phyloP scores from a whole-genome alignment of 495 filamentous ascomycete species.

The Aspergillus homomorphus region DNA sequence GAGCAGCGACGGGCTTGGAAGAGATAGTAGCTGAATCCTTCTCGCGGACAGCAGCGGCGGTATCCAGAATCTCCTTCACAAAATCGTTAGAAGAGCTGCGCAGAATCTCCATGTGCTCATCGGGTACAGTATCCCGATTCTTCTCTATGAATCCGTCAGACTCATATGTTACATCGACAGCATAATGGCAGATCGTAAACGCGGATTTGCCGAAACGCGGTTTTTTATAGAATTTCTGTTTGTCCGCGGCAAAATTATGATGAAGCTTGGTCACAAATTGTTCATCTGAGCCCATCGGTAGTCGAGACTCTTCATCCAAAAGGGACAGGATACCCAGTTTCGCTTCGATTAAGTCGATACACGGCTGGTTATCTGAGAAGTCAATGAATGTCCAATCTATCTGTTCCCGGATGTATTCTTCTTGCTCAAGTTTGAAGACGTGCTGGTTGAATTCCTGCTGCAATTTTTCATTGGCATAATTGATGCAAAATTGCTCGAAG shows the following conservation, averaged over 20 bases:
- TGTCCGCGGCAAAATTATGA: slow-evolving; percentile 85
- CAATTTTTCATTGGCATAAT: slow-evolving; percentile 98
- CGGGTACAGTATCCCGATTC: slow-evolving; percentile 96
- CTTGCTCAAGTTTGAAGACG: slow-evolving; percentile 99
- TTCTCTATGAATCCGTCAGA: slow-evolving; percentile 99
- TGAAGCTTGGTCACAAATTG: slow-evolving; percentile 97
- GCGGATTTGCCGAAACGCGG: slow-evolving; percentile 95
- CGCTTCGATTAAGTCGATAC: slow-evolving; percentile 97
- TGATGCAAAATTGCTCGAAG: slow-evolving; percentile 99
- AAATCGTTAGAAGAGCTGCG: slow-evolving; percentile 82
- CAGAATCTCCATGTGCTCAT: slow-evolving; percentile 94
- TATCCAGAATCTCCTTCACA: slow-evolving; percentile 77
- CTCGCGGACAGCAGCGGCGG: slow-evolving; percentile 81
- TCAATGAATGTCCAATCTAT: slow-evolving; percentile 99
- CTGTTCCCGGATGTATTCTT: slow-evolving; percentile 94
- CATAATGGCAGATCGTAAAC: slow-evolving; percentile 99
- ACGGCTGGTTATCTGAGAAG: slow-evolving; percentile 99
- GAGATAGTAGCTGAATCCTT: slow-evolving; percentile 77
- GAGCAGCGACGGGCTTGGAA: slow-evolving; percentile 61
- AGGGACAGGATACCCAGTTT: slow-evolving; percentile 91
- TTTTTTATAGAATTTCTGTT: slow-evolving; percentile 98
- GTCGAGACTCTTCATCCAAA: slow-evolving; percentile 90
- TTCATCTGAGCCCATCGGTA: slow-evolving; percentile 97
- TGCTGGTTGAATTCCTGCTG: slow-evolving; percentile 99
- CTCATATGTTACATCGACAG: slow-evolving; percentile 97